Percentiles rank a stretch among this genome's conserved stretches.
Conservation (phyloP, 2,329 filamentous ascomycete species). For the Alternaria conjuncta region DNA sequence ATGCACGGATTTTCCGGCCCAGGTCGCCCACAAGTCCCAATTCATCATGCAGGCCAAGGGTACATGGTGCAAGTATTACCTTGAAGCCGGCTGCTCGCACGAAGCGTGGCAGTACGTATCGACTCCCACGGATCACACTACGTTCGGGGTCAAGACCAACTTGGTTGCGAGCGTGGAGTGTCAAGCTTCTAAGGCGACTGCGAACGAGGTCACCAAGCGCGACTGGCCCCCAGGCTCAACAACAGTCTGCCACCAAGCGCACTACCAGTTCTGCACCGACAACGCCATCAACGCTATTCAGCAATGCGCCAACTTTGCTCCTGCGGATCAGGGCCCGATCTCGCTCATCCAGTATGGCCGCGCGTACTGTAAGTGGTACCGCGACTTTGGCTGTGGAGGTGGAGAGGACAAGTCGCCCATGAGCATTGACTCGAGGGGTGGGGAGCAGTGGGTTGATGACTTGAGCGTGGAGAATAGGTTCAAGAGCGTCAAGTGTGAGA, state of each 20-base stretch:
- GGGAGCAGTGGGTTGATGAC: not conserved
- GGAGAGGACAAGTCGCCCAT: not conserved
- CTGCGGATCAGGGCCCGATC: not conserved
- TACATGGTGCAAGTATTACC: not conserved
- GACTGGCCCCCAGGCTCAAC: not conserved
- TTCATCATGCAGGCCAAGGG: not conserved
- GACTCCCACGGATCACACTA: not conserved
- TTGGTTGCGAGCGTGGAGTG: not conserved
- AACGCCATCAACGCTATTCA: not conserved
- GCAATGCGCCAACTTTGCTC: conserved; percentile 1
- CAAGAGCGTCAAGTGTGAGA: not conserved
- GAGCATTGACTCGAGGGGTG: not conserved
- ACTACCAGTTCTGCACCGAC: conserved; percentile 1
- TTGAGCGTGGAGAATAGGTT: not conserved
- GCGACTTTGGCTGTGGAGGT: not conserved
- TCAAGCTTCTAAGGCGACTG: not conserved
- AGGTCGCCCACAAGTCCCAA: not conserved
- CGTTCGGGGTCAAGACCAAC: not conserved
- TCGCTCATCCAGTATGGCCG: not conserved
- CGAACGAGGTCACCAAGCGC: not conserved
- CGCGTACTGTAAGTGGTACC: conserved; percentile 2
- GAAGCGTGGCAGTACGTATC: not conserved
- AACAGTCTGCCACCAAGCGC: not conserved
- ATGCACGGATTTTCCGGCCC: not conserved
- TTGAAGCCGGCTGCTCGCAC: not conserved